Percentiles rank a stretch among this genome's conserved stretches.
phyloP scores from a whole-genome alignment of 1,284 basidiomycete species.

The Prillingera fragicola region DNA sequence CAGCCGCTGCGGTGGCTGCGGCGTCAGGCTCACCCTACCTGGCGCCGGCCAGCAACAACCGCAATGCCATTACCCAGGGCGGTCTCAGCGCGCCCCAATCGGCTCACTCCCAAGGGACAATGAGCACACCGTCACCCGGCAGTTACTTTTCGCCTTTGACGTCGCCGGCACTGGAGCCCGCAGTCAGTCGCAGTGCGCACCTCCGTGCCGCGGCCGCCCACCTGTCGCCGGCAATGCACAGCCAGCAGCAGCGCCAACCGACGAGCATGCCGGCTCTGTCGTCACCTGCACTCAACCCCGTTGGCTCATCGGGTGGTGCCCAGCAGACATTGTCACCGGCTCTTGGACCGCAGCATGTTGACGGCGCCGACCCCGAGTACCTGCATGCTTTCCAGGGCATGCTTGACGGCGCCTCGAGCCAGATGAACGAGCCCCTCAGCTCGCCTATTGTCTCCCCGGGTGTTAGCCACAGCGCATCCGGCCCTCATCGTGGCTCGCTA shows the following conservation, averaged over 20 bases:
- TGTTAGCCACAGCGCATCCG: constrained; percentile 15
- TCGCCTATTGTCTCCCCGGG: constrained; percentile 9
- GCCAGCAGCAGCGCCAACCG: constrained; percentile 18
- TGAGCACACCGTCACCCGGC: constrained; percentile 37
- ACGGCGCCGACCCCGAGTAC: constrained; percentile 40
- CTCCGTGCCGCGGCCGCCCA: constrained; percentile 24
- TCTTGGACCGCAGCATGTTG: constrained; percentile 32
- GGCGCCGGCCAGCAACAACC: constrained; percentile 12
- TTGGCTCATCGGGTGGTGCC: constrained; percentile 41
- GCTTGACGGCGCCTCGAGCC: constrained; percentile 16
- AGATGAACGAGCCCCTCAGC: constrained; percentile 1
- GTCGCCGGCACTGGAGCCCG: constrained; percentile 55
- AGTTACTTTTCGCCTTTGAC: constrained; percentile 56
- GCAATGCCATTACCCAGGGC: constrained; percentile 1
- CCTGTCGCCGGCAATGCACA: constrained; percentile 17
- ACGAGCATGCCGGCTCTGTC: constrained; percentile 40
- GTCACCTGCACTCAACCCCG: constrained; percentile 39
- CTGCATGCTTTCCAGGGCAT: constrained; percentile 33
- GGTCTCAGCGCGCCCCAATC: background rate
- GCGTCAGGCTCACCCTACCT: constrained; percentile 23
- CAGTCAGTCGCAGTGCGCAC: constrained; percentile 20
- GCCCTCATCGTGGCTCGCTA: constrained; percentile 41
- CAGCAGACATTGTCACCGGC: constrained; percentile 45
- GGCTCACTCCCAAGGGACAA: constrained; percentile 14
- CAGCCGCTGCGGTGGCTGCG: constrained; percentile 36